phyloP scores from a whole-genome alignment of 495 filamentous ascomycete species.

The Talaromyces nanjingensis region DNA sequence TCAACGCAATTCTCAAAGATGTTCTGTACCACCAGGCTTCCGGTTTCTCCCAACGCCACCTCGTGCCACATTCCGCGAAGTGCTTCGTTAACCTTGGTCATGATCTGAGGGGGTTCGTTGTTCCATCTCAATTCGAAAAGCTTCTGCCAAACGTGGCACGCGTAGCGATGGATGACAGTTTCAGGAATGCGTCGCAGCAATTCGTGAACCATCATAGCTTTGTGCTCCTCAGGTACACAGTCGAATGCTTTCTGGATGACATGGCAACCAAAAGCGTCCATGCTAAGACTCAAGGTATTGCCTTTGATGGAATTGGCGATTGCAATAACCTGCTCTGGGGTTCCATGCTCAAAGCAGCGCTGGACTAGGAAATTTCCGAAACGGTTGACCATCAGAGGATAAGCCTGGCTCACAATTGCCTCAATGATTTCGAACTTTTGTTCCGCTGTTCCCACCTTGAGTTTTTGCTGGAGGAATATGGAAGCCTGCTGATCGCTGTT shows the following conservation, averaged over 20 bases:
- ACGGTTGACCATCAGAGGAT: conserved; percentile 93
- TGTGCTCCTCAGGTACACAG: conserved; percentile 93
- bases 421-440: conserved; percentile 97
- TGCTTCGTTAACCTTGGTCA: conserved; percentile 96
- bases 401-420: conserved; percentile 91
- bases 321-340: conserved; percentile 86
- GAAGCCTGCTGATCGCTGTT: conserved; percentile 99
- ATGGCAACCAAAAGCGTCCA: conserved; percentile 98
- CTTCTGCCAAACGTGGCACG: conserved; percentile 99
- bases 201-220: conserved; percentile 96
- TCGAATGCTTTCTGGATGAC: conserved; percentile 98
- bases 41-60: conserved; percentile 92
- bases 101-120: conserved; percentile 91
- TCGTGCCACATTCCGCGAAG: conserved; percentile 98
- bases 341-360: conserved; percentile 97
- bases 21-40: conserved; percentile 96
- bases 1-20: conserved; percentile 99
- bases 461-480: conserved; percentile 97
- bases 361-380: conserved; percentile 97
- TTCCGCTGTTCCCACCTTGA: conserved; percentile 90
- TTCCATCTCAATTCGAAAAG: conserved; percentile 97
- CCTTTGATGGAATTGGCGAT: conserved; percentile 94
- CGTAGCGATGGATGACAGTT: conserved; percentile 96
- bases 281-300: conserved; percentile 87
- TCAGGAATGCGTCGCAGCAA: conserved; percentile 92